A percentile compares a stretch with the other conserved stretches of the same genome.
These are phyloP conservation scores for Talaromyces islandicus DNA, from an alignment of 2,329 filamentous ascomycete species.

Conservation along the genomic window DNA sequence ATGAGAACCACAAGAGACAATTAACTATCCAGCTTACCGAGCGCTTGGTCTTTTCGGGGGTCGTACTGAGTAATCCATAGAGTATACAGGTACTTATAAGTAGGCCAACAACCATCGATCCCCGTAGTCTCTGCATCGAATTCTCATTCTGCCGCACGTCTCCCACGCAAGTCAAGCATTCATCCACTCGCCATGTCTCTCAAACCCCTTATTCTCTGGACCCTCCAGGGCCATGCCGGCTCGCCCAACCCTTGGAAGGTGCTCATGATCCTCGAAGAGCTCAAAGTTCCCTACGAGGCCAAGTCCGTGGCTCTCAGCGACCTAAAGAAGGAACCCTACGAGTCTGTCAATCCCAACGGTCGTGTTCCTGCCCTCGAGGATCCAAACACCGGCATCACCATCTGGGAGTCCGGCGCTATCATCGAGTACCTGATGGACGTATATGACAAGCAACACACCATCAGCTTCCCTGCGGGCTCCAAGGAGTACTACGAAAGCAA, in stretches of 20 bases:
- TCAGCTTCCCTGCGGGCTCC: constrained; percentile 1
- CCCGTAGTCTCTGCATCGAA: no score
- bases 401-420: constrained; percentile 10
- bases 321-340: constrained; percentile 8
- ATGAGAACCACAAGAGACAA: no score
- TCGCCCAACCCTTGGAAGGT: constrained; percentile 14
- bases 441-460: constrained; percentile 4
- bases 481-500: background rate
- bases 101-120: no score
- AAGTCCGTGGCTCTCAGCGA: constrained; percentile 17
- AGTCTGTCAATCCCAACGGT: constrained; percentile 7
- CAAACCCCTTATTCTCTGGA: background rate
- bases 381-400: constrained; percentile 4
- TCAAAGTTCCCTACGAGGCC: constrained; percentile 18
- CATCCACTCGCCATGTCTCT: no score
- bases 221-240: background rate
- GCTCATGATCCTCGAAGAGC: constrained; percentile 20
- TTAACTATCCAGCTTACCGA: no score
- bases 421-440: constrained; percentile 4
- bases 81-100: no score
- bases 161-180: no score
- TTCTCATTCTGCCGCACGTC: no score
- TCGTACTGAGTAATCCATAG: no score
- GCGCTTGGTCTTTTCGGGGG: no score
- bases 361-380: constrained; percentile 7